Base-by-base conservation (phyloP, 768 basidiomycete species). In the Phylloporus scabripes region DNA sequence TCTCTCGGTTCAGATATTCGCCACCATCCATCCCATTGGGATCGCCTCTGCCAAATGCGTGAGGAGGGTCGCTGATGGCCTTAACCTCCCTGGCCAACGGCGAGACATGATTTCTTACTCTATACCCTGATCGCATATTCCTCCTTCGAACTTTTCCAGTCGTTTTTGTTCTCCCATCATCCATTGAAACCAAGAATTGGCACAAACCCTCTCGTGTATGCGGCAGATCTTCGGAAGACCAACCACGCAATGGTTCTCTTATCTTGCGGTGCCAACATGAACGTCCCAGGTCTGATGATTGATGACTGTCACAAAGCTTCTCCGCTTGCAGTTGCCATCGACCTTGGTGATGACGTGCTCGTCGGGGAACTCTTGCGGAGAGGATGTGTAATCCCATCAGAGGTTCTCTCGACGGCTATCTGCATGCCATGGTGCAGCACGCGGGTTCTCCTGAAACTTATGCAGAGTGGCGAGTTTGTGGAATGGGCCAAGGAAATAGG, bases 151-250 rank as follows among this genome's bases (percentile, higher is more conserved):
- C 33, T 51, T 8, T 20, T 51, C 20, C 45, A 11, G 12, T n/a
- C 45, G 14, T 51, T 46, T 20, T 26, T 51, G 3, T 33, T 38
- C 8, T 15, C 4, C 8, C 0, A 11, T 17, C 12, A 2, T 7
- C 18, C 12, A 10, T 0, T 49, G 18, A 31, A 42, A 2, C 34
- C 42, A 17, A 49, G 48, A 7, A 17, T n/a, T 2, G 34, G 51
- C n/a, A 59, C 53, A 2, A 53, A 42, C 4, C 50, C 56, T 0
- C 48, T 56, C 1, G 24, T 57, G 15, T 57, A 57, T 34, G 50
- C 50, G 51, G 1, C 54, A n/a, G n/a, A n/a, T n/a, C n/a, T n/a
- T n/a, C n/a, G n/a, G n/a, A n/a, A n/a, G n/a, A n/a, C n/a, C n/a
- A n/a, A n/a, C n/a, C n/a, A 57, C 18, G 45, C 48, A 26, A 26